Percentiles rank a stretch among this genome's conserved stretches.
phyloP scores from a whole-genome alignment of 257 asterid species.

The Avicennia marina region DNA sequence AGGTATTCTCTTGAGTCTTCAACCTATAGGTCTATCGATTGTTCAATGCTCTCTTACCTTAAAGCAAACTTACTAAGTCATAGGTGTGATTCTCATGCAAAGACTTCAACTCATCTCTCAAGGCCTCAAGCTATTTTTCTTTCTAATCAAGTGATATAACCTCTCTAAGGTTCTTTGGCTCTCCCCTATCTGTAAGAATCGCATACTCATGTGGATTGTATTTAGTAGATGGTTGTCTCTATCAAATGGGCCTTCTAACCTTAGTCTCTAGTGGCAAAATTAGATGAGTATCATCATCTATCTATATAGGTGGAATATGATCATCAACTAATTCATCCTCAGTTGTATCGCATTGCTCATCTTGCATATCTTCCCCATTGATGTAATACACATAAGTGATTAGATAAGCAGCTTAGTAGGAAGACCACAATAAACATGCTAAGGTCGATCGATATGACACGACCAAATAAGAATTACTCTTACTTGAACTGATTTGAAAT shows the following conservation, averaged over 20 bases:
- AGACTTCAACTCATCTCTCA: background rate
- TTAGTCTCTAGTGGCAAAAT: no score
- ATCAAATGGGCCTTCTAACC: background rate
- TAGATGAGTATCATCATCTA: no score
- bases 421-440: no score
- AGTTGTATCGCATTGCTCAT: no score
- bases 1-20: background rate
- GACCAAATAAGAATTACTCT: no score
- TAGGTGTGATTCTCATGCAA: background rate
- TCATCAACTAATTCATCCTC: no score
- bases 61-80: background rate
- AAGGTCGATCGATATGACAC: no score
- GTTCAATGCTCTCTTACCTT: background rate
- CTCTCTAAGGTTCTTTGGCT: background rate
- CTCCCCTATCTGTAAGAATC: background rate
- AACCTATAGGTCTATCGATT: conserved; percentile 1
- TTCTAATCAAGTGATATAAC: background rate
- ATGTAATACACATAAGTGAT: no score
- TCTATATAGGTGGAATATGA: no score
- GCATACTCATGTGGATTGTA: background rate
- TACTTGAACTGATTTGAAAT: no score
- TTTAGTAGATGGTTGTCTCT: background rate
- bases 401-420: no score
- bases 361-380: no score
- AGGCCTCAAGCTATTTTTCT: background rate